Base-by-base conservation (phyloP, 768 basidiomycete species). In the Russula foetens region DNA sequence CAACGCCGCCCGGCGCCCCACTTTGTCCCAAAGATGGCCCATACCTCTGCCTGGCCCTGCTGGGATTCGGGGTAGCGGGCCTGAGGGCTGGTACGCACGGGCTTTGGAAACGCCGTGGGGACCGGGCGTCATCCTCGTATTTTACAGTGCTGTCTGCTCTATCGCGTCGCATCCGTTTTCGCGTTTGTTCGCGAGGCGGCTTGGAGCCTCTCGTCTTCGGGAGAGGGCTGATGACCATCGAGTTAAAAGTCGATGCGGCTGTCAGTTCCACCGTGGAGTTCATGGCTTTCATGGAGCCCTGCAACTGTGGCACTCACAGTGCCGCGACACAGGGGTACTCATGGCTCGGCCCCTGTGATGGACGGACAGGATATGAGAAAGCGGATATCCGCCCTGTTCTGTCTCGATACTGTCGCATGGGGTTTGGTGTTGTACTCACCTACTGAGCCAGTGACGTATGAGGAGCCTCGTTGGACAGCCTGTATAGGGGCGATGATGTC, bases 1-100 rank as follows among this genome's bases (percentile, higher is more conserved):
- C 69, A 68, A 73, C 31, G 19, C 4, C 7, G 31, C 31, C 31
- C 14, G 21, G 31, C 31, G 6, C 31, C 5, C 31, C 31, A 12
- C 33, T 15, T 50, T 15, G n/a, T 50, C 21, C 49, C 49, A 31
- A 33, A 29, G 31, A 50, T 35, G n/a, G n/a, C 14, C 31, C 31
- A 5, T 33, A 9, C 31, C 17, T n/a, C n/a, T 21, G 31, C 31
- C n/a, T 9, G 38, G 6, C 38, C 12, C 38, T 38, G 6, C 12
- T 14, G 38, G 12, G 38, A 38, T 3, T 19, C 28, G 29, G 26
- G n/a, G 28, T 9, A 17, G 31, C 28, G 49, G 49, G 12, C 31
- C 11, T 50, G 49, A 50, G 49, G 49, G 21, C 14, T 21, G 49
- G 48, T 50, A 14, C 2, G 31, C 21, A 19, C 31, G 7, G 31